phyloP scores from a whole-genome alignment of 352 stramenopile genomes.

The Saprolegnia diclina region DNA sequence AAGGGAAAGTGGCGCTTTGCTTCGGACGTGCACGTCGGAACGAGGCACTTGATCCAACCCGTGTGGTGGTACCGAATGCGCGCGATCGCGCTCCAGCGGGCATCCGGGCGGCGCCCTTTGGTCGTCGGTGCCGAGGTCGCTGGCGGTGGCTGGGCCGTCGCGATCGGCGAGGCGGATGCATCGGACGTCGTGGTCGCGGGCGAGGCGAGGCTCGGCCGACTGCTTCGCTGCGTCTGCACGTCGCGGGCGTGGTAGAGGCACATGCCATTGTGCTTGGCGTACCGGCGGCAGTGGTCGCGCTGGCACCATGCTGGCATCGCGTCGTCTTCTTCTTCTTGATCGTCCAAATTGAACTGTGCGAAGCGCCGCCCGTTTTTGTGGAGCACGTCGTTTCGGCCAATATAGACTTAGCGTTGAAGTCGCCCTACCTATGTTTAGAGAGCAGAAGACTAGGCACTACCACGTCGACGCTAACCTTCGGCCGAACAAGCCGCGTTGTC shows the following conservation, averaged over 20 bases:
- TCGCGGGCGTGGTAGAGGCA: slow-evolving; percentile 26
- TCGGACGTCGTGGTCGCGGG: background rate
- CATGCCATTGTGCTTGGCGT: slow-evolving; percentile 8
- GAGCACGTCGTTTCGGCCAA: no score
- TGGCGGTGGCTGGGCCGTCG: background rate
- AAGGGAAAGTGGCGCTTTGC: slow-evolving; percentile 24
- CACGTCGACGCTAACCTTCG: no score
- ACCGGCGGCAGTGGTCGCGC: slow-evolving; percentile 11
- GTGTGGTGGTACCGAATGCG: slow-evolving; percentile 27
- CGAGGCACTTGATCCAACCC: slow-evolving; percentile 26
- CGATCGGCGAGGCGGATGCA: background rate
- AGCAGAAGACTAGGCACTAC: no score
- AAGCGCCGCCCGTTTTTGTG: no score
- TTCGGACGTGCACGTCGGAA: slow-evolving; percentile 15
- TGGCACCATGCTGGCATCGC: slow-evolving; percentile 14
- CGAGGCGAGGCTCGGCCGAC: no score
- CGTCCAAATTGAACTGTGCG: background rate
- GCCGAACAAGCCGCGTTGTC: no score
- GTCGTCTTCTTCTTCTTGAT: no score
- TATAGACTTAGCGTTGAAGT: no score
- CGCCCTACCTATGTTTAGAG: no score
- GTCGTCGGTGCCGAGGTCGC: background rate
- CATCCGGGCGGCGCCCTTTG: background rate
- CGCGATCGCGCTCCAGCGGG: slow-evolving; percentile 23
- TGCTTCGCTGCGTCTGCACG: no score